Evolutionary conservation across 1,284 basidiomycete species (phyloP).

Genomic region (Ceratobasidium sp.): DNA sequence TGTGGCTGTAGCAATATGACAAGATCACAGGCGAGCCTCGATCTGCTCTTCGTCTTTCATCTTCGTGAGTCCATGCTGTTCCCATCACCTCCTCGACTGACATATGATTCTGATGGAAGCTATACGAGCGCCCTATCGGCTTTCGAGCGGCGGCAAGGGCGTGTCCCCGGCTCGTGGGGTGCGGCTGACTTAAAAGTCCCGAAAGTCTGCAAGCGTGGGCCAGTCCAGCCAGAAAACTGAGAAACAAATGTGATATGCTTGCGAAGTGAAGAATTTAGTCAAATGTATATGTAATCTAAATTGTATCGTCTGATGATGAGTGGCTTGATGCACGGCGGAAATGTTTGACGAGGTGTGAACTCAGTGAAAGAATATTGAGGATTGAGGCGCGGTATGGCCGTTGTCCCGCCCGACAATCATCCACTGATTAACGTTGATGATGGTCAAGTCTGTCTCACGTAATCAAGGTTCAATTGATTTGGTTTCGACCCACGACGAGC

Average conservation of each 20-base stretch:
- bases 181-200: conserved; percentile 6
- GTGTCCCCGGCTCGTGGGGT: conserved; percentile 13
- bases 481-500: neutral
- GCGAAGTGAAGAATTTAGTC: too few species aligned
- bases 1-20: conserved; percentile 13
- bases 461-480: neutral
- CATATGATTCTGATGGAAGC: neutral
- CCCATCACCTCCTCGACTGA: neutral
- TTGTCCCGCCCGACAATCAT: too few species aligned
- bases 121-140: conserved; percentile 23
- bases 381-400: too few species aligned
- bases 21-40: conserved; percentile 19
- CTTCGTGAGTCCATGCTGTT: conserved; percentile 6
- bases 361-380: too few species aligned
- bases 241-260: too few species aligned
- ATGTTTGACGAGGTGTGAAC: too few species aligned
- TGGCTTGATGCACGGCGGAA: too few species aligned
- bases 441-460: too few species aligned
- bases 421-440: too few species aligned
- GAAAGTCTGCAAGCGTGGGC: conserved; percentile 14
- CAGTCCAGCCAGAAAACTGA: neutral
- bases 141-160: conserved; percentile 22
- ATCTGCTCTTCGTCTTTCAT: conserved; percentile 12
- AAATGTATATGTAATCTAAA: too few species aligned
- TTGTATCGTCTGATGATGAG: too few species aligned